These are phyloP conservation scores for Paulownia fortunei DNA, from an alignment of 257 asterid species.

Conservation along the genomic window DNA sequence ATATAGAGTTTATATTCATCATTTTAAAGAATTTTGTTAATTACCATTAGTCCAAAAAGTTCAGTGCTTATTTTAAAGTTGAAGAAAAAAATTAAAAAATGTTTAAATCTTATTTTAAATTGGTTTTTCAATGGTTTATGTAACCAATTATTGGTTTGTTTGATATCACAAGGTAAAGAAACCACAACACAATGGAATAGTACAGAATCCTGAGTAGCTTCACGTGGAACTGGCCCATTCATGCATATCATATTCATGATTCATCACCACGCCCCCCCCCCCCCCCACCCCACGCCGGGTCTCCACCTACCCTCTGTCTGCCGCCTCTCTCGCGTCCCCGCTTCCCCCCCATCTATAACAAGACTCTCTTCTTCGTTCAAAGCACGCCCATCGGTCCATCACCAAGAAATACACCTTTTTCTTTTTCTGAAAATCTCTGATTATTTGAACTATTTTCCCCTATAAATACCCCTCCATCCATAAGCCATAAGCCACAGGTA, in stretches of 20 bases:
- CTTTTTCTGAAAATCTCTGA: not conserved
- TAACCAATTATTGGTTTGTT: not conserved
- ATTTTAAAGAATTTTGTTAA: no score
- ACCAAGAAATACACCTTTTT: not conserved
- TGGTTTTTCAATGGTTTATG: no score
- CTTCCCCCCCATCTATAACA: not conserved
- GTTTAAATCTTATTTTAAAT: no score
- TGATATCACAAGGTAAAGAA: not conserved
- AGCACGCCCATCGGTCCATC: constrained; percentile 11
- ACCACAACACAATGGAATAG: no score
- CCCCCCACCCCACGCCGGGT: not conserved
- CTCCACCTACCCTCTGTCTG: not conserved
- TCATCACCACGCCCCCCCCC: not conserved
- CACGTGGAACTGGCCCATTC: constrained; percentile 49
- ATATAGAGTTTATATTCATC: no score
- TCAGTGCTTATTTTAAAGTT: no score
- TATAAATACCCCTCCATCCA: constrained; percentile 26
- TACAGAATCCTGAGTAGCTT: constrained; percentile 23
- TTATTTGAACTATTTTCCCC: constrained; percentile 19
- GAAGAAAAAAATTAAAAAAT: no score
- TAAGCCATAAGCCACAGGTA: constrained; percentile 22
- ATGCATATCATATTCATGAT: constrained; percentile 13
- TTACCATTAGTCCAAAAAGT: no score
- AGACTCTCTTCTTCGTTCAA: not conserved
- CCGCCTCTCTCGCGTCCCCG: constrained; percentile 17